Evolutionary conservation across 345 rosid species (phyloP).

Genomic region (Euphorbia tirucalli): DNA sequence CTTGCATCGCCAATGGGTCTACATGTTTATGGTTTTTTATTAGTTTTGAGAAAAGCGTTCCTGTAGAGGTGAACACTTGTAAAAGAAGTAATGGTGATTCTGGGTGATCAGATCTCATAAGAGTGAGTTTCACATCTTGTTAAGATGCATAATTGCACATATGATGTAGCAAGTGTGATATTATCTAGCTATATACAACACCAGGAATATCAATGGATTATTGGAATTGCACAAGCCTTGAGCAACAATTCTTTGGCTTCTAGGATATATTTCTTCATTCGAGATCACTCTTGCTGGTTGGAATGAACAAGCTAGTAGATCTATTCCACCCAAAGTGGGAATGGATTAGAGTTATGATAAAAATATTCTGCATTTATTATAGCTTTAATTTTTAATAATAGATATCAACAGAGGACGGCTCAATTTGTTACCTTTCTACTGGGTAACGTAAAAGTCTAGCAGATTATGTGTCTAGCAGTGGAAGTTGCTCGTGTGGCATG

Average conservation of each 20-base stretch:
- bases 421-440: background rate
- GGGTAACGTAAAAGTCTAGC: background rate
- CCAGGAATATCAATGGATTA: background rate
- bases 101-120: background rate
- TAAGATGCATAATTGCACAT: background rate
- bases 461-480: background rate
- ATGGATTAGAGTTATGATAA: background rate
- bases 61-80: background rate
- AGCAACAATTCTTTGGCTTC: background rate
- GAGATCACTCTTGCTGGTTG: background rate
- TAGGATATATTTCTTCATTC: background rate
- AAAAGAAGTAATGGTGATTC: conserved; percentile 1
- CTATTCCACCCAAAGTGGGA: background rate
- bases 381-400: background rate
- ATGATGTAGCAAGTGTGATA: background rate
- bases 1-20: background rate
- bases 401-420: background rate
- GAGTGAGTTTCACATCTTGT: background rate
- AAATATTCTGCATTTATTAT: background rate
- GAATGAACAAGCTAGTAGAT: background rate
- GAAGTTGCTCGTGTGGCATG: background rate
- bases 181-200: background rate
- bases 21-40: conserved; percentile 1
- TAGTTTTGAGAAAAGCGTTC: conserved; percentile 1
- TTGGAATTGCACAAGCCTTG: background rate